Evolutionary conservation across 495 filamentous ascomycete genomes (phyloP).

Genomic region (Penicillium cataractarum): DNA sequence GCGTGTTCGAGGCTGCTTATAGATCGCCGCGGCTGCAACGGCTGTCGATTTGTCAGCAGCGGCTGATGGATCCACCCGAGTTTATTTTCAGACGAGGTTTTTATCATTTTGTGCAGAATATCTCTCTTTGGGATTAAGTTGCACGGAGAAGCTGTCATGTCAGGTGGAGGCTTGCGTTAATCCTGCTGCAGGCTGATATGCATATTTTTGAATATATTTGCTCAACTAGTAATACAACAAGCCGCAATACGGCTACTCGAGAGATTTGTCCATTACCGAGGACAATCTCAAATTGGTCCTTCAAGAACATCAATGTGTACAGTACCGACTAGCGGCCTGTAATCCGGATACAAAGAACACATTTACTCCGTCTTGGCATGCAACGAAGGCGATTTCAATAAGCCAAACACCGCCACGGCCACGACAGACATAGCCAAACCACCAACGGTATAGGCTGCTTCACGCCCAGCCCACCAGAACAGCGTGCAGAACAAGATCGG

Average conservation of each 20-base stretch:
- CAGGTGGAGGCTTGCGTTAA: neutral
- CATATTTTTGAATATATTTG: neutral
- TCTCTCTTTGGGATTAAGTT: no score
- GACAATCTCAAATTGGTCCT: neutral
- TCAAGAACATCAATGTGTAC: neutral
- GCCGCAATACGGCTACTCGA: no score
- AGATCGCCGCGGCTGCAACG: neutral
- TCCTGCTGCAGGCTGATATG: neutral
- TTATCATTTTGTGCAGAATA: no score
- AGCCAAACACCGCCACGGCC: conserved; percentile 67
- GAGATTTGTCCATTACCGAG: no score
- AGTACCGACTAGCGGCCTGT: neutral
- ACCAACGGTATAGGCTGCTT: conserved; percentile 80
- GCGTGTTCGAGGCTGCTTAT: neutral
- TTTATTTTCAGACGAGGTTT: neutral
- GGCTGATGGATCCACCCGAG: neutral
- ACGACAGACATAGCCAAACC: conserved; percentile 79
- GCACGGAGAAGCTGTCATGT: neutral
- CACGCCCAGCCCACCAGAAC: conserved; percentile 97
- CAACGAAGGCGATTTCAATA: conserved; percentile 54
- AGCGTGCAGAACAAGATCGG: conserved; percentile 91
- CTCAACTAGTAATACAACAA: neutral
- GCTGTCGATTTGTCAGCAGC: conserved; percentile 14
- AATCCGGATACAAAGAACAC: no score
- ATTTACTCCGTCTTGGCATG: conserved; percentile 22